These are phyloP conservation scores for Claviceps digitariae DNA, from an alignment of 2,329 filamentous ascomycete genomes.

Conservation along the genomic window DNA sequence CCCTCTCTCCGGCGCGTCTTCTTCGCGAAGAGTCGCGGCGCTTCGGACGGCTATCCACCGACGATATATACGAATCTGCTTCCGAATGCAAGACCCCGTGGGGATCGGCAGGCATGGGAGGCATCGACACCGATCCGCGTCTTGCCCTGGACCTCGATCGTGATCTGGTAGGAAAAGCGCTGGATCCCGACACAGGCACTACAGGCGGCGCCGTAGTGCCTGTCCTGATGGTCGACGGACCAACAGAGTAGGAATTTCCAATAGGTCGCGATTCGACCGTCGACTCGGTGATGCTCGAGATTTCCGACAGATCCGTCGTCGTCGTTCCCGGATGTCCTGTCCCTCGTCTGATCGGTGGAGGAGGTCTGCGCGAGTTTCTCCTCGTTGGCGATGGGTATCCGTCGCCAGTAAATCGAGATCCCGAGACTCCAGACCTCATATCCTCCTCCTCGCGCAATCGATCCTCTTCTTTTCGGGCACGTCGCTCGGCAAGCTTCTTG, in stretches of 20 bases:
- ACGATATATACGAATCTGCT: constrained; percentile 17
- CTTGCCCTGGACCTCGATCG: constrained; percentile 24
- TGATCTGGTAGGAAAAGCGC: constrained; percentile 18
- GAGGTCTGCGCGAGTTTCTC: constrained; percentile 18
- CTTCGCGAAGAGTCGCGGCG: constrained; percentile 33
- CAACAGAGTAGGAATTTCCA: constrained; percentile 14
- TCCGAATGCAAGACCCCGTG: constrained; percentile 26
- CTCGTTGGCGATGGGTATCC: constrained; percentile 40
- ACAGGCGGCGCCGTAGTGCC: constrained; percentile 11
- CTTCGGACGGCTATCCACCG: constrained; percentile 21
- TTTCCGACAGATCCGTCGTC: constrained; percentile 14
- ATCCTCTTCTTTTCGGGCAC: constrained; percentile 33
- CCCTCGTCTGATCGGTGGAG: constrained; percentile 16
- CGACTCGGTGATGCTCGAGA: constrained; percentile 24
- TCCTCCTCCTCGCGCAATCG: constrained; percentile 37
- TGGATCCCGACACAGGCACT: constrained; percentile 9
- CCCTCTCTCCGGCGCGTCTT: constrained; percentile 29
- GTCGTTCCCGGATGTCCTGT: constrained; percentile 17
- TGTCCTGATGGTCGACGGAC: constrained; percentile 8
- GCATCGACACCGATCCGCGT: constrained; percentile 34
- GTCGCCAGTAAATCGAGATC: constrained; percentile 57
- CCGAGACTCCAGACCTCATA: constrained; percentile 42
- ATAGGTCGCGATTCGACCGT: constrained; percentile 18
- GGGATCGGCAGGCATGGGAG: constrained; percentile 39
- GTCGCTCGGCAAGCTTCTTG: constrained; percentile 48